Evolutionary conservation across 495 filamentous ascomycete genomes (phyloP), one percentile per base, ranked within the genome.

Genomic region (Penicillium manginii): DNA sequence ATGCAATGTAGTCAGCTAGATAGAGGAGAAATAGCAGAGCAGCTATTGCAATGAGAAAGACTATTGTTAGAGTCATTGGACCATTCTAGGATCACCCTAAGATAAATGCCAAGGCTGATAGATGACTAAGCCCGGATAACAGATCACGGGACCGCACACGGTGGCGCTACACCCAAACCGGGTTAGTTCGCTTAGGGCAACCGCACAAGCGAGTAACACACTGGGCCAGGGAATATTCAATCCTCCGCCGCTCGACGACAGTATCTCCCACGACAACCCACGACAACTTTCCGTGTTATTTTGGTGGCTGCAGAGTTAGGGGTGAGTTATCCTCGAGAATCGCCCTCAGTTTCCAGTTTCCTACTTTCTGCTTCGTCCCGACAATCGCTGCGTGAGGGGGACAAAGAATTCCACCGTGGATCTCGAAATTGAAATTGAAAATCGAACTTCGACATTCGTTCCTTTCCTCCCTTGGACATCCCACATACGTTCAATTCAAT

Each of bases 231-330:
- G 75, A 78, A 80, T 29, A 29, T 29, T 29, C 26, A 29, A 29
- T 29, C 26, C 73, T 78, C 77, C 76, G 70, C 69, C 67, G 66
- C 70, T 71, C 73, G 68, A 73, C 71, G 70, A 75, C 74, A 68
- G 69, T 63, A 69, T 63, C 72, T 70, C 66, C 67, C 71, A 67
- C 75, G 72, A 74, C 75, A 71, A 70, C 69, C 73, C 68, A 67
- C 74, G 72, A 76, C 75, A 70, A 70, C 67, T 68, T 72, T 72
- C 66, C 71, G 75, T 72, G 75, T 73, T 76, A 67, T 37, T 50
- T 66, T 74, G 77, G 77, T 78, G 77, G 75, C 74, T 74, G 69
- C 73, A 75, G 66, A 70, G 66, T 68, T 73, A 76, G 75, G 78
- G 77, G 77, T 80, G 71, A 78, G 77, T 76, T 70, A 57, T 54